Evolutionary conservation across 495 filamentous ascomycete genomes (phyloP), one percentile per base, ranked within the genome.

Genomic region (Trichoderma reesei): DNA sequence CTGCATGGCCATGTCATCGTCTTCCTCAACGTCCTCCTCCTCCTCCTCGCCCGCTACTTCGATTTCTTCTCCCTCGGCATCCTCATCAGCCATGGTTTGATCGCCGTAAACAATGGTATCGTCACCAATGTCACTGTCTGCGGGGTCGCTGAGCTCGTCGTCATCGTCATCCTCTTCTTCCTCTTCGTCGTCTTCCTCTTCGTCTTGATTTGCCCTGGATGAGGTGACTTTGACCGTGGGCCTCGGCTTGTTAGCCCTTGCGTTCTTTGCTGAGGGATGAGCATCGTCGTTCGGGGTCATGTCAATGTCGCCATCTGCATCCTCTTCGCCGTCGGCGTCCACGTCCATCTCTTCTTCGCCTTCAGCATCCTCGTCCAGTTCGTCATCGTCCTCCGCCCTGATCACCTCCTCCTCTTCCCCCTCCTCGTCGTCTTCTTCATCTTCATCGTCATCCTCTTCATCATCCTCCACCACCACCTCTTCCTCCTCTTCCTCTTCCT

Each of bases 31-130:
- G 36, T 77, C 81, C 33, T 79, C 82, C 61, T 76, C 82, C 61
- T 76, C 80, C 60, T 88, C 86, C 10, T 86, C 86, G 7, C 88
- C 87, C 26, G 84, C 84, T 6, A 80, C 86, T 60, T 89, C 88
- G 9, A 76, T 83, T 48, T 86, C 84, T 1, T 79, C 82, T 2
- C 80, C 84, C 56, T 79, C 80, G 16, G 81, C 83, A n/a, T 87
- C 85, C 13, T 65, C 66, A 16, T 80, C 84, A 33, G 79, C 82
- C 10, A 77, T 79, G 2, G 77, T 81, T 13, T 78, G 76, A 0
- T 71, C 75, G 3, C 72, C 72, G 3, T 72, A 71, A 2, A 72
- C 72, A 18, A 66, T 71, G 11, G 62, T 63, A 11, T 33, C 67
- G 14, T 68, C 71, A 8, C 67, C 67, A 10, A 70, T 68, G 31